phyloP scores from a whole-genome alignment of 495 filamentous ascomycete species.

The Xylaria castorea region DNA sequence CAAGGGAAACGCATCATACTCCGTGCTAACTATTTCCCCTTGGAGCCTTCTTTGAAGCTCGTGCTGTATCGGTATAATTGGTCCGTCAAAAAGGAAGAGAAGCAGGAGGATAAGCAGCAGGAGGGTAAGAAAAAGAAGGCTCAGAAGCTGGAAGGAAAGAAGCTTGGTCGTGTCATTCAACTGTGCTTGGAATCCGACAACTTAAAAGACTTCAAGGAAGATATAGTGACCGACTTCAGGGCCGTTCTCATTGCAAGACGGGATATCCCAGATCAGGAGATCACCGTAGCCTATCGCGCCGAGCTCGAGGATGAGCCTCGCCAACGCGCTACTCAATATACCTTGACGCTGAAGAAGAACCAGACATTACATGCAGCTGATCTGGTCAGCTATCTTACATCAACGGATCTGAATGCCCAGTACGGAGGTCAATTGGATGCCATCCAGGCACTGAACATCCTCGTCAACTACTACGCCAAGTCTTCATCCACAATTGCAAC shows the following conservation, averaged over 20 bases:
- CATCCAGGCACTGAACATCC: constrained; percentile 45
- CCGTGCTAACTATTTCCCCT: constrained; percentile 59
- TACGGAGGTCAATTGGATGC: constrained; percentile 45
- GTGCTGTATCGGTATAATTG: constrained; percentile 54
- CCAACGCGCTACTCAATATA: constrained; percentile 42
- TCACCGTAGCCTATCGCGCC: constrained; percentile 48
- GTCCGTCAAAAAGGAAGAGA: constrained; percentile 30
- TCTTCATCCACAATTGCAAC: constrained; percentile 19
- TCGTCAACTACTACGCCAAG: constrained; percentile 41
- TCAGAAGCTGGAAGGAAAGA: constrained; percentile 26
- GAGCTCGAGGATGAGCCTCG: constrained; percentile 51
- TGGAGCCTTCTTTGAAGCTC: constrained; percentile 43
- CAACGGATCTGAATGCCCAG: constrained; percentile 42
- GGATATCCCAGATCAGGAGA: constrained; percentile 34
- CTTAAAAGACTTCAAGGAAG: constrained; percentile 34
- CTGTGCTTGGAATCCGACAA: constrained; percentile 48
- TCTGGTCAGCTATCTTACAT: constrained; percentile 54
- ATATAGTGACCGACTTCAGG: constrained; percentile 59
- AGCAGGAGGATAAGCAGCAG: background rate
- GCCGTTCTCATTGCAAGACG: constrained; percentile 46
- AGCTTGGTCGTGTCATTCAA: constrained; percentile 53
- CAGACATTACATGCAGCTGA: constrained; percentile 46
- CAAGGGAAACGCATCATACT: constrained; percentile 51
- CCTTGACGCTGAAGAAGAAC: constrained; percentile 49
- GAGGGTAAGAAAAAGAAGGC: background rate